phyloP scores from a whole-genome alignment of 2,329 filamentous ascomycete genomes.

The Clarireedia hainanense region DNA sequence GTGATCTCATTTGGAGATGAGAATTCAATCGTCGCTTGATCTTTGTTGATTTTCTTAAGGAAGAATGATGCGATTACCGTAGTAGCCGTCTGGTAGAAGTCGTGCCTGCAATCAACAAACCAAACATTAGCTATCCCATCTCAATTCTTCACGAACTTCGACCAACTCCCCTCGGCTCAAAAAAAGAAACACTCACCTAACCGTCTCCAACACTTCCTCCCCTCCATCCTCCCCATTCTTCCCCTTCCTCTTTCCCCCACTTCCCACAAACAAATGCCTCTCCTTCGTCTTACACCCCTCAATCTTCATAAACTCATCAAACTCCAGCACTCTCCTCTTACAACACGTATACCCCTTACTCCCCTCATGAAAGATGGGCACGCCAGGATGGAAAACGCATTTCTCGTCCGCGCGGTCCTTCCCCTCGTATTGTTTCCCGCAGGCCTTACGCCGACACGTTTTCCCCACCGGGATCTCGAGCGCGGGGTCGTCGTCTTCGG shows the following conservation, averaged over 20 bases:
- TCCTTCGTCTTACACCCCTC: slow-evolving; percentile 79
- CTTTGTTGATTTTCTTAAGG: slow-evolving; percentile 93
- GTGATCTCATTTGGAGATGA: slow-evolving; percentile 49
- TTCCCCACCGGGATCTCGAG: slow-evolving; percentile 66
- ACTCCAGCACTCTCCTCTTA: slow-evolving; percentile 89
- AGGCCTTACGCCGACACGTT: slow-evolving; percentile 71
- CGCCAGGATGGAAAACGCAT: slow-evolving; percentile 84
- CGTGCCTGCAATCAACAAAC: slow-evolving; percentile 46
- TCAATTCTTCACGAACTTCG: background rate
- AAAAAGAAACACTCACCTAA: slow-evolving; percentile 49
- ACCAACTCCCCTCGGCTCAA: slow-evolving; percentile 1
- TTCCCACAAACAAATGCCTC: slow-evolving; percentile 78
- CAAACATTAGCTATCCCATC: slow-evolving; percentile 1
- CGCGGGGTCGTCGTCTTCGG: slow-evolving; percentile 78
- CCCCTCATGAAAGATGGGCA: slow-evolving; percentile 92
- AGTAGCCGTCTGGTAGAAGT: slow-evolving; percentile 89
- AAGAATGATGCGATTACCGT: slow-evolving; percentile 88
- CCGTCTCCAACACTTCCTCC: slow-evolving; percentile 71
- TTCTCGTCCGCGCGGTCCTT: slow-evolving; percentile 58
- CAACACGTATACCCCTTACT: slow-evolving; percentile 98
- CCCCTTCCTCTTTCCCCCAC: slow-evolving; percentile 61
- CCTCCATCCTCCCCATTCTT: slow-evolving; percentile 45
- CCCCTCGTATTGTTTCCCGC: slow-evolving; percentile 58
- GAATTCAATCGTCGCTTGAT: slow-evolving; percentile 66
- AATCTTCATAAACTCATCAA: slow-evolving; percentile 96